Percentiles rank a stretch among this genome's conserved stretches.
These are phyloP conservation scores for Aspergillus latus DNA, from an alignment of 2,329 filamentous ascomycete genomes.

Conservation along the genomic window DNA sequence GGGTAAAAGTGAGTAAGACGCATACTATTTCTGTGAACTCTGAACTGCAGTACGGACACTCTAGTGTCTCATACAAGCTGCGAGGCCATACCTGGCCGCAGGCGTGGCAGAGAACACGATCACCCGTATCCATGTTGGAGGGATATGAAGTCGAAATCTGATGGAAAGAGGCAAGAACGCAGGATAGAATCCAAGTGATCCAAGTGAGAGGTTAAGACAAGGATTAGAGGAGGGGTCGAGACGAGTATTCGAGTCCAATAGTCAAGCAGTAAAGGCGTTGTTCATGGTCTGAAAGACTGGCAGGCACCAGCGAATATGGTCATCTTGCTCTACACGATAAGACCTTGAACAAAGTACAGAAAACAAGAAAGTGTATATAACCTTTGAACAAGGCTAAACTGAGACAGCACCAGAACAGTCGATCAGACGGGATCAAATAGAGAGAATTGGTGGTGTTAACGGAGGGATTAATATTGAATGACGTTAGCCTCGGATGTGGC, in stretches of 20 bases:
- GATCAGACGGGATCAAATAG: not conserved
- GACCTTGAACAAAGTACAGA: not conserved
- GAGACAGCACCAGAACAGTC: not conserved
- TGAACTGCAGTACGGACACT: conserved; percentile 73
- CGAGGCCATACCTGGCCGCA: conserved; percentile 81
- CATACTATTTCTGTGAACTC: conserved; percentile 86
- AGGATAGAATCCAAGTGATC: not conserved
- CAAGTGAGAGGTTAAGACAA: not conserved
- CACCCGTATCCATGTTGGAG: conserved; percentile 36
- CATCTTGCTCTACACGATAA: conserved; percentile 5
- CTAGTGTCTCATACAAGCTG: conserved; percentile 60
- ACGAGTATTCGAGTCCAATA: not conserved
- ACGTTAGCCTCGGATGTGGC: conserved; percentile 17
- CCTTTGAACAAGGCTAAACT: not conserved
- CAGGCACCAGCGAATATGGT: conserved; percentile 8
- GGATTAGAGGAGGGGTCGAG: conserved; percentile 3
- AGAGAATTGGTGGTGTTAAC: not conserved
- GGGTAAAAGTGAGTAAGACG: conserved; percentile 21
- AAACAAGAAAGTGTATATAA: not conserved
- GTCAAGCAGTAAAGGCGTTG: conserved; percentile 7
- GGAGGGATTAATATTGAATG: conserved; percentile 4
- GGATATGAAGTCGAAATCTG: not conserved
- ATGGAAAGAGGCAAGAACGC: not conserved
- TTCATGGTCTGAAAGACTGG: conserved; percentile 10
- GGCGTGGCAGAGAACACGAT: conserved; percentile 82